These are phyloP conservation scores for Fusarium gaditjirri DNA, from an alignment of 2,329 filamentous ascomycete genomes.

Conservation along the genomic window DNA sequence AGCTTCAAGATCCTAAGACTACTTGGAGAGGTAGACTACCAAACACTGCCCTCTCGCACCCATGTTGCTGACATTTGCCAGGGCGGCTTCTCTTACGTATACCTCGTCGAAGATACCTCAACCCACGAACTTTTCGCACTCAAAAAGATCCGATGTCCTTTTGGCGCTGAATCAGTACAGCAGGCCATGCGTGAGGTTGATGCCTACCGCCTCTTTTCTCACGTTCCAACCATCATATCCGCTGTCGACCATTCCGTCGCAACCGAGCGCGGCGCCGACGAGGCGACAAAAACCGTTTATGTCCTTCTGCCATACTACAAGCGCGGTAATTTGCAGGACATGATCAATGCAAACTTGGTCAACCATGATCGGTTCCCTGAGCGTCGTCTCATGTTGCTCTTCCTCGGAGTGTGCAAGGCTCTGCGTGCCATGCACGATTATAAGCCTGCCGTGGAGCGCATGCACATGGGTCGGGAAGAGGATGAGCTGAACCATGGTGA, in stretches of 20 bases:
- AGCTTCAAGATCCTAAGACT: constrained; percentile 96
- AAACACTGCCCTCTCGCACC: neutral
- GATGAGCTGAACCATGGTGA: constrained; percentile 51
- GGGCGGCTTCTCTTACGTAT: constrained; percentile 99
- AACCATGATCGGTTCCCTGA: constrained; percentile 94
- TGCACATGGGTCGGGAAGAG: constrained; percentile 61
- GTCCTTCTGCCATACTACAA: constrained; percentile 96
- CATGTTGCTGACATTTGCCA: constrained; percentile 48
- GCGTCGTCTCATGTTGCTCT: constrained; percentile 85
- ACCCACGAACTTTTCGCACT: constrained; percentile 89
- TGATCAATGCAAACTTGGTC: constrained; percentile 98
- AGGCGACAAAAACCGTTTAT: constrained; percentile 89
- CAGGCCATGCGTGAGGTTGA: constrained; percentile 97
- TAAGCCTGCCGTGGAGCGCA: constrained; percentile 61
- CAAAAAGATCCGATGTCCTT: constrained; percentile 99
- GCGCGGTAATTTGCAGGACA: constrained; percentile 94
- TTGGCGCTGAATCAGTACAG: constrained; percentile 94
- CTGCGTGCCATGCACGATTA: constrained; percentile 94
- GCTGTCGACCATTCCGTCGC: constrained; percentile 85
- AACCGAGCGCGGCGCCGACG: constrained; percentile 73
- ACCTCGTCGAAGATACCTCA: constrained; percentile 92
- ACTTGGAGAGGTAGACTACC: constrained; percentile 79
- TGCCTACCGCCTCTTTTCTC: constrained; percentile 89
- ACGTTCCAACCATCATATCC: constrained; percentile 86
- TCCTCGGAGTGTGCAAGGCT: constrained; percentile 90